Evolutionary conservation across 768 basidiomycete genomes (phyloP).

Genomic region (Hemileccinum rubropunctum): DNA sequence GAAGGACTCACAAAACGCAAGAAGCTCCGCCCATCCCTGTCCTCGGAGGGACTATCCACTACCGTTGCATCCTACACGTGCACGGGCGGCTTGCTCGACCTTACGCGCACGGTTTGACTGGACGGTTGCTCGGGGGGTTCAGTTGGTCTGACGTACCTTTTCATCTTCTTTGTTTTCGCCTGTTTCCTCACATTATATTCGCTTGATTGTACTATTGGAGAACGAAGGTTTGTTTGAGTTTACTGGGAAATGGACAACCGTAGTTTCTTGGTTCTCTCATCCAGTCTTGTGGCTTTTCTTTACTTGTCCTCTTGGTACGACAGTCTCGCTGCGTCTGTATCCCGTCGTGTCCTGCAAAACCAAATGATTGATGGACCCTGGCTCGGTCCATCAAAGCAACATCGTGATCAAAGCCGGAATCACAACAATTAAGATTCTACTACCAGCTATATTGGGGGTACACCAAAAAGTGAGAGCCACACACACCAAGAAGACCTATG

Average conservation of each 20-base stretch:
- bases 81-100: background rate
- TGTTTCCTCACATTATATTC: background rate
- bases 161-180: no score
- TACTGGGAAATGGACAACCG: conserved; percentile 2
- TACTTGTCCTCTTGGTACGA: background rate
- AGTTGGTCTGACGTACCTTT: no score
- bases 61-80: background rate
- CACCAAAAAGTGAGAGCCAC: no score
- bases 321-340: background rate
- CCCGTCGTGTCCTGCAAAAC: no score
- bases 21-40: conserved; percentile 6
- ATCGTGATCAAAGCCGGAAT: no score
- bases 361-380: no score
- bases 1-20: conserved; percentile 12
- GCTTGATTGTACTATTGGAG: background rate
- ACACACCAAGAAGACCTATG: background rate
- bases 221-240: background rate
- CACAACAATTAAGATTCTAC: no score
- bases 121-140: no score
- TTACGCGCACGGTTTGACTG: background rate
- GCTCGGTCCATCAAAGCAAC: no score
- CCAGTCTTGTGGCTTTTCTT: background rate
- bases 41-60: background rate
- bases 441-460: no score
- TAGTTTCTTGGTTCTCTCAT: background rate